Percentiles rank a stretch among this genome's conserved stretches.
phyloP scores from a whole-genome alignment of 2,329 filamentous ascomycete genomes.

The Tolypocladium ovalisporum region DNA sequence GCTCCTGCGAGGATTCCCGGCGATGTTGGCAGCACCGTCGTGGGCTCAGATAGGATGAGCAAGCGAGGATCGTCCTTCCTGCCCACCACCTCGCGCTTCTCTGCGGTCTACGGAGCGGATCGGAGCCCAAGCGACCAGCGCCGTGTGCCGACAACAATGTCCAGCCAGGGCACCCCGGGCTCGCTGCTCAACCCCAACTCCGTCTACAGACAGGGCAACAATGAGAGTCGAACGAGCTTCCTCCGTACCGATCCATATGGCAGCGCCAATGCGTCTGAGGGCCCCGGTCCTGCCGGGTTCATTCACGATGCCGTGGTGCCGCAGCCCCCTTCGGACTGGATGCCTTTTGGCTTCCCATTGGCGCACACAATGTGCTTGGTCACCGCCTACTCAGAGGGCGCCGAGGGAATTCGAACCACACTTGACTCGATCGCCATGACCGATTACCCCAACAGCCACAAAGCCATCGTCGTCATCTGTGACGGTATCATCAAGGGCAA shows the following conservation, averaged over 20 bases:
- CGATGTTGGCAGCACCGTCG: constrained; percentile 56
- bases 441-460: constrained; percentile 98
- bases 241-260: constrained; percentile 47
- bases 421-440: constrained; percentile 94
- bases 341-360: constrained; percentile 90
- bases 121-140: constrained; percentile 33
- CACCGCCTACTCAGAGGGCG: constrained; percentile 94
- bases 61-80: constrained; percentile 79
- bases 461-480: constrained; percentile 90
- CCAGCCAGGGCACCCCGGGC: constrained; percentile 69
- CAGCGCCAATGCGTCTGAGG: constrained; percentile 47
- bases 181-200: constrained; percentile 59
- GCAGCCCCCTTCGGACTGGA: constrained; percentile 92
- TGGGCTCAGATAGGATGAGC: constrained; percentile 56
- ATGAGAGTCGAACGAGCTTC: constrained; percentile 55
- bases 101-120: constrained; percentile 75
- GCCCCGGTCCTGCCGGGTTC: constrained; percentile 79
- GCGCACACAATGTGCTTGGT: constrained; percentile 91
- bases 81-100: constrained; percentile 90
- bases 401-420: constrained; percentile 83
- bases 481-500: constrained; percentile 96
- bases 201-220: constrained; percentile 60
- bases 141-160: constrained; percentile 79
- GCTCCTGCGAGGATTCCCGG: constrained; percentile 73
- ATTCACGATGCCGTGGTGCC: constrained; percentile 94